These are phyloP conservation scores for Bipolaris zeicola DNA, from an alignment of 2,329 filamentous ascomycete species.

Conservation along the genomic window DNA sequence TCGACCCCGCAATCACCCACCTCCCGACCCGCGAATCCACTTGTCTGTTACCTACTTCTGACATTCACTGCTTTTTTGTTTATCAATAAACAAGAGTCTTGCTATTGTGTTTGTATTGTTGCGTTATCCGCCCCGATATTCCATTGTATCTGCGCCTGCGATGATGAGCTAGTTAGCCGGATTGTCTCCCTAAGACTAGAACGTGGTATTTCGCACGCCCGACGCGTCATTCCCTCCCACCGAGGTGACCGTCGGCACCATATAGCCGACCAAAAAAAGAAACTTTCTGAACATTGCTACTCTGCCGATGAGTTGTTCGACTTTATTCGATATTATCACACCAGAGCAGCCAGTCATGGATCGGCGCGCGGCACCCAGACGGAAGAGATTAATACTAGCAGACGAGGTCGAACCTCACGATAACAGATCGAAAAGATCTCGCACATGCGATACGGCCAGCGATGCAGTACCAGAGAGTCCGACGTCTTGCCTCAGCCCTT, in stretches of 20 bases:
- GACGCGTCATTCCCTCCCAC: background rate
- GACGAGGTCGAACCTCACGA: conserved; percentile 6
- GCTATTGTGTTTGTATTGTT: background rate
- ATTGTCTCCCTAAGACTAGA: background rate
- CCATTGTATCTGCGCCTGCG: background rate
- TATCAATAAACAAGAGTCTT: background rate
- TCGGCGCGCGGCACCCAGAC: background rate
- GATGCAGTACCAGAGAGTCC: background rate
- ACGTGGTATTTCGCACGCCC: background rate
- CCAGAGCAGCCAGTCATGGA: conserved; percentile 11
- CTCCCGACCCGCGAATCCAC: conserved; percentile 7
- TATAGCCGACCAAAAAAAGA: background rate
- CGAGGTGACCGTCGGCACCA: background rate
- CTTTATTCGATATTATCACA: background rate
- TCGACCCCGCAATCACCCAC: conserved; percentile 22
- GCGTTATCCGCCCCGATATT: background rate
- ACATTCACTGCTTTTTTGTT: background rate
- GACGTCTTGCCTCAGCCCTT: background rate
- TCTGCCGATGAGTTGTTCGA: background rate
- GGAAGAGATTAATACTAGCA: background rate
- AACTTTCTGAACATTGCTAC: background rate
- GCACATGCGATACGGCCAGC: conserved; percentile 2
- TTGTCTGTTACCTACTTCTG: conserved; percentile 5
- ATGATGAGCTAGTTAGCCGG: background rate
- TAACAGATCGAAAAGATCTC: conserved; percentile 11